phyloP scores from a whole-genome alignment of 2,329 filamentous ascomycete species.

The Aspergillus calidoustus region DNA sequence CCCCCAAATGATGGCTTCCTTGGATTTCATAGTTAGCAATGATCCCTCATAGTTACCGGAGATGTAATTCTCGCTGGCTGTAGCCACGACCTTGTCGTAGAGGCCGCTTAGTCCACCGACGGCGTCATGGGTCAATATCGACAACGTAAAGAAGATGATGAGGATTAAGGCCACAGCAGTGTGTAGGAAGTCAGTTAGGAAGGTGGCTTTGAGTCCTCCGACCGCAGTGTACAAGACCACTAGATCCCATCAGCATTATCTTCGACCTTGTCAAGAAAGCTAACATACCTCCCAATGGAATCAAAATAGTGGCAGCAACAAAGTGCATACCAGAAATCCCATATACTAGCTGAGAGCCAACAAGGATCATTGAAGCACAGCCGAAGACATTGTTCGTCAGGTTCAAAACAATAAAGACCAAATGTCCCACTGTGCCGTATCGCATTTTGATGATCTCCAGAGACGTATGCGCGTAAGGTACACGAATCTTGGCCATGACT shows the following conservation, averaged over 20 bases:
- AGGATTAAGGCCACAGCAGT: conserved; percentile 54
- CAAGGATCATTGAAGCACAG: conserved; percentile 53
- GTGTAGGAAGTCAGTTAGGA: conserved; percentile 55
- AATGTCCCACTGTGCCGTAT: conserved; percentile 50
- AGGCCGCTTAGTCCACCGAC: conserved; percentile 50
- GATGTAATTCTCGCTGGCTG: conserved; percentile 48
- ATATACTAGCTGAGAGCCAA: conserved; percentile 51
- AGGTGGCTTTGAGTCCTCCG: conserved; percentile 56
- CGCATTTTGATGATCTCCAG: conserved; percentile 56
- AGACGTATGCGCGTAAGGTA: conserved; percentile 57
- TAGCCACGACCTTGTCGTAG: conserved; percentile 53
- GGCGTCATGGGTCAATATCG: conserved; percentile 48
- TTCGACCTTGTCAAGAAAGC: neutral
- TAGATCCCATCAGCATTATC: conserved; percentile 18
- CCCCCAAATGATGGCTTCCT: conserved; percentile 49
- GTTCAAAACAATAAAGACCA: conserved; percentile 49
- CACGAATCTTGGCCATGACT: conserved; percentile 54
- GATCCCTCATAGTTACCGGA: conserved; percentile 54
- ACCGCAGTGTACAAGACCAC: conserved; percentile 55
- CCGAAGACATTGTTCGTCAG: conserved; percentile 52
- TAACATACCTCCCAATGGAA: conserved; percentile 50
- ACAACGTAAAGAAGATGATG: conserved; percentile 54
- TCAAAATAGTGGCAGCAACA: conserved; percentile 52
- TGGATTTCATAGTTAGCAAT: conserved; percentile 55
- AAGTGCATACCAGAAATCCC: conserved; percentile 56